Evolutionary conservation across 2,329 filamentous ascomycete species (phyloP).

Genomic region (Alternaria sp.): DNA sequence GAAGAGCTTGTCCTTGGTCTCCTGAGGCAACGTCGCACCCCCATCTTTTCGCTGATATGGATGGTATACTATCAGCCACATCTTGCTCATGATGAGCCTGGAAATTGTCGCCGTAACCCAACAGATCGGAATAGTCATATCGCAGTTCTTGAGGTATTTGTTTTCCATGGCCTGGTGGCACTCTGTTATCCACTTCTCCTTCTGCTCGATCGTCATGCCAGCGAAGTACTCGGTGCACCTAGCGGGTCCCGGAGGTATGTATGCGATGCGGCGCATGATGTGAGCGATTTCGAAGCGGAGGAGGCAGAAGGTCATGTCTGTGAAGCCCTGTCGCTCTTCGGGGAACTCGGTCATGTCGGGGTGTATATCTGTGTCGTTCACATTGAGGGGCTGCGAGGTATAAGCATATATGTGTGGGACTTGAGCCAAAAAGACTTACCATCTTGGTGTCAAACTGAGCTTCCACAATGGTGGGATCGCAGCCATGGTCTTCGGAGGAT

Average conservation of each 20-base stretch:
- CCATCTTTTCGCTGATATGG: slow-evolving; percentile 69
- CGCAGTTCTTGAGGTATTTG: slow-evolving; percentile 58
- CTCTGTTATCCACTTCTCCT: slow-evolving; percentile 59
- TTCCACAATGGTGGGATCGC: slow-evolving; percentile 65
- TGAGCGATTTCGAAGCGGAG: slow-evolving; percentile 61
- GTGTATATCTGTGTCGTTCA: slow-evolving; percentile 61
- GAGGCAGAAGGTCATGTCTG: slow-evolving; percentile 64
- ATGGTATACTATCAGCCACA: slow-evolving; percentile 79
- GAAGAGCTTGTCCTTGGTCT: slow-evolving; percentile 72
- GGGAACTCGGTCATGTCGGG: slow-evolving; percentile 59
- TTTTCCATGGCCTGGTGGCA: slow-evolving; percentile 57
- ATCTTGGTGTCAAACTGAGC: slow-evolving; percentile 67
- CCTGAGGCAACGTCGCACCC: slow-evolving; percentile 61
- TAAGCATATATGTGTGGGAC: slow-evolving; percentile 1
- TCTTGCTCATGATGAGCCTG: slow-evolving; percentile 76
- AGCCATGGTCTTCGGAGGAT: slow-evolving; percentile 68
- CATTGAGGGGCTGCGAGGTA: slow-evolving; percentile 56
- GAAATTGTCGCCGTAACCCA: slow-evolving; percentile 73
- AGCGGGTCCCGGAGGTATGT: slow-evolving; percentile 52
- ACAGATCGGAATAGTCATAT: slow-evolving; percentile 65
- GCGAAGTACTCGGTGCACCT: slow-evolving; percentile 53
- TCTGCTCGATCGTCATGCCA: slow-evolving; percentile 54
- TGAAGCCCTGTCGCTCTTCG: slow-evolving; percentile 58
- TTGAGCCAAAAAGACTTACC: slow-evolving; percentile 20
- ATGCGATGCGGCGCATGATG: slow-evolving; percentile 55